Base-by-base conservation (phyloP, 2,329 filamentous ascomycete species). In the Xylaria sp. region DNA sequence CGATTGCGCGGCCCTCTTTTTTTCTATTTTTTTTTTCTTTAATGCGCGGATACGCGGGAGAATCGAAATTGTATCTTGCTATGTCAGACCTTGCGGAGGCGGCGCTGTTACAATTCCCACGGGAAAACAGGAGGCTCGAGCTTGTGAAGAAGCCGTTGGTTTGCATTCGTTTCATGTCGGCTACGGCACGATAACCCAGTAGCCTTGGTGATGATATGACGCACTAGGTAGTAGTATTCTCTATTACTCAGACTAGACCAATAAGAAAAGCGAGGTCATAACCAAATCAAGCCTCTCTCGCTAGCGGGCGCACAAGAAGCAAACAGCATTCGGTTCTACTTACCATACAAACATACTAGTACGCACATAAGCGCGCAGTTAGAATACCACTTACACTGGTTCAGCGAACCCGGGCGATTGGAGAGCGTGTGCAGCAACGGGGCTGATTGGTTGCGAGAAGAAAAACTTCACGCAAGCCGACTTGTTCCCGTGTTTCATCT, bases 341-440 rank as follows among this genome's bases (percentile, higher is more conserved):
- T 39, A 56, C 31, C 46, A 61, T n/a, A 36, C 49, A 43, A 55
- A 15, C 39, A 43, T 39, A 39, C 3, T 5, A 12, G 18, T n/a
- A 55, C 31, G 18, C n/a, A 20, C 46, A 39, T 36, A 56, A 39
- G 36, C 36, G 55, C 36, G 55, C n/a, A 20, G 36, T 43, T 43
- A 23, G 36, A 43, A 43, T 28, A 36, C 33, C 39, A n/a, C 28
- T 18, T 51, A 28, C 31, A 48, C 6, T 55, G 58, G 46, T 8
- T 36, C 15, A 61, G 56, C 25, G 51, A 62, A 57, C 64, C 52
- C 57, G 49, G 60, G 57, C 62, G 57, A 62, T 65, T 58, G 62
- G 66, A 43, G 62, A 68, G 41, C 41, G 41, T 41, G 55, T n/a
- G 49, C 41, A 61, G 39, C 59, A 57, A 51, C 20, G 46, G 46